Evolutionary conservation across 1,284 basidiomycete genomes (phyloP), one percentile per base, ranked within the genome.

Genomic region (Hemileia vastatrix): DNA sequence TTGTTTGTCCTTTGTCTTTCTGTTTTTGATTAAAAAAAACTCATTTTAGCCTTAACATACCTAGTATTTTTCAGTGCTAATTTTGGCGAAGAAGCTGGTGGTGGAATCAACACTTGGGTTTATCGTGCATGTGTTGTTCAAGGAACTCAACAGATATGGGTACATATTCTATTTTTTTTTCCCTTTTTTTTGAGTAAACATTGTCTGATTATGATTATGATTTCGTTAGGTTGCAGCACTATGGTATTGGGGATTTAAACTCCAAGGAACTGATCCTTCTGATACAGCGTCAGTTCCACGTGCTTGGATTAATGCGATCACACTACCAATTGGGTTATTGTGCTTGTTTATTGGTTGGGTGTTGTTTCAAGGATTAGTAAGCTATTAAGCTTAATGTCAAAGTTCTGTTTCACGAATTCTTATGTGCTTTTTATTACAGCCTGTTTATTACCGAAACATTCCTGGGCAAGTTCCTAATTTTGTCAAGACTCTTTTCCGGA

Each of bases 11-110:
- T 31, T 11, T 40, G 4, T 44, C 19, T 9, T 33, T 15, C 8
- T 13, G 6, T 19, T 27, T 21, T 8, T 52, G 6, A n/a, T n/a
- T n/a, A n/a, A n/a, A n/a, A n/a, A n/a, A n/a, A n/a, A n/a, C n/a
- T n/a, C n/a, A n/a, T n/a, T n/a, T n/a, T n/a, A n/a, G n/a, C n/a
- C n/a, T n/a, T n/a, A n/a, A 24, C 18, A 1, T 15, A 36, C 19
- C 6, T n/a, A 63, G 61, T 85, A 63, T 92, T 90, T 82, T 94
- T 94, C 72, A 90, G 90, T 75, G 82, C 92, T 68, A 94, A 94
- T 78, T 94, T 93, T 76, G 90, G 90, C 77, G 90, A 94, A 79
- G 90, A 93, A 81, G 90, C 90, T 32, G 88, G 90, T 71, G 89
- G 90, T 58, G 88, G 89, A 0, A 91, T 90, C 1, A 89, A 94